Percentiles rank a stretch among this genome's conserved stretches.
These are phyloP conservation scores for Trametes meyenii DNA, from an alignment of 768 basidiomycete species.

Conservation along the genomic window DNA sequence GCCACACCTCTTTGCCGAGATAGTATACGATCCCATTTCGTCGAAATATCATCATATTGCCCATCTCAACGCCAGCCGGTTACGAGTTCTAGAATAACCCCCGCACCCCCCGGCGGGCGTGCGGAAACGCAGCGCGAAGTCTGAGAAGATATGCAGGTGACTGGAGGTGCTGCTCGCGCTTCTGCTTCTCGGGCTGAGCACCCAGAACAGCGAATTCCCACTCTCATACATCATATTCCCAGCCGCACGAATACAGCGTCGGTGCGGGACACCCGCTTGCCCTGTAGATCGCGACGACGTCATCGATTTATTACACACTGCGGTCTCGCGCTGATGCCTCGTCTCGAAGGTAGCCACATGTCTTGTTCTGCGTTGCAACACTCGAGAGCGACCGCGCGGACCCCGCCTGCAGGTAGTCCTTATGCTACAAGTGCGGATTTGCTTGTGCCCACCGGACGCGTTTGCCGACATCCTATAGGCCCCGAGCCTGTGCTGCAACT, in stretches of 20 bases:
- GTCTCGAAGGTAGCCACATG: not conserved
- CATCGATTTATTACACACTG: not conserved
- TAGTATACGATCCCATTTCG: not conserved
- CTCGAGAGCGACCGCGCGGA: too few species aligned
- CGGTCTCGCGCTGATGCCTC: not conserved
- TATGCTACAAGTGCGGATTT: not conserved
- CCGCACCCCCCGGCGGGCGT: not conserved
- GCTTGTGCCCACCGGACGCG: not conserved
- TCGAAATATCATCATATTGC: not conserved
- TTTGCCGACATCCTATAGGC: not conserved
- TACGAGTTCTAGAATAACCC: too few species aligned
- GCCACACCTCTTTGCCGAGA: not conserved
- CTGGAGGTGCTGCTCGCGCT: too few species aligned
- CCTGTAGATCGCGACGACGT: conserved; percentile 4
- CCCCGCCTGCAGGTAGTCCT: not conserved
- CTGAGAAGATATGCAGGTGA: not conserved
- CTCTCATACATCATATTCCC: conserved; percentile 1
- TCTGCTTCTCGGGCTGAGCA: too few species aligned
- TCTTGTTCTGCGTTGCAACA: not conserved
- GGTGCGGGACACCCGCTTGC: conserved; percentile 1
- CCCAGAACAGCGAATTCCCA: conserved; percentile 3
- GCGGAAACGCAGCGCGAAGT: not conserved
- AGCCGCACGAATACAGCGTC: not conserved
- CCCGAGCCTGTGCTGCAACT: conserved; percentile 7
- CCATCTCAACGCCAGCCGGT: too few species aligned